These are phyloP conservation scores for Elasticomyces elasticus DNA, from an alignment of 495 filamentous ascomycete genomes.

Conservation along the genomic window DNA sequence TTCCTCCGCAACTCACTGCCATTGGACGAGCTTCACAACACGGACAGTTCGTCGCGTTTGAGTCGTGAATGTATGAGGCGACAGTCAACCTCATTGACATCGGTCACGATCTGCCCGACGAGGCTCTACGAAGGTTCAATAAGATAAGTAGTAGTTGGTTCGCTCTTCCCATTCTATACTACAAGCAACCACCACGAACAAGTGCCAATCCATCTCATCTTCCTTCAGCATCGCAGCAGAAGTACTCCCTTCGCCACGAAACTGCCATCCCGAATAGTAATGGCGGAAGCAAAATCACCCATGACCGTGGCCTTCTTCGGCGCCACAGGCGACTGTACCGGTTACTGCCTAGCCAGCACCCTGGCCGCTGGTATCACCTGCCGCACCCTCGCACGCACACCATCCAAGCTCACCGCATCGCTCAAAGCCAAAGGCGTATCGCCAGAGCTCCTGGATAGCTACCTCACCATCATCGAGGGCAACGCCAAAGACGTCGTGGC, in stretches of 20 bases:
- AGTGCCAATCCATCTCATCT: no score
- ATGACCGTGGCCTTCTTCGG: conserved; percentile 46
- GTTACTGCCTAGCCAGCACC: conserved; percentile 32
- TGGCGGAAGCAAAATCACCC: not conserved
- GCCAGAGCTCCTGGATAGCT: conserved; percentile 11
- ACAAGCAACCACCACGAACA: no score
- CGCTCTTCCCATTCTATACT: no score
- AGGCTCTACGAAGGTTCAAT: no score
- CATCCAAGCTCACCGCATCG: conserved; percentile 47
- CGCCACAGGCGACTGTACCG: conserved; percentile 44
- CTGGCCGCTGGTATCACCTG: conserved; percentile 22
- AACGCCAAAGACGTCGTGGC: conserved; percentile 23
- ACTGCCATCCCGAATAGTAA: no score
- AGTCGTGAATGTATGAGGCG: not conserved
- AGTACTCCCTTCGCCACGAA: not conserved
- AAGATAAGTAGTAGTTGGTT: no score
- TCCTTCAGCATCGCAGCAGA: not conserved
- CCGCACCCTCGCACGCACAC: conserved; percentile 43
- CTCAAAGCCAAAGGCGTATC: conserved; percentile 28
- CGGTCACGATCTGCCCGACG: not conserved
- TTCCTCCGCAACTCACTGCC: not conserved
- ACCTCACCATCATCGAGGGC: conserved; percentile 31
- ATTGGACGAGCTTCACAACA: not conserved
- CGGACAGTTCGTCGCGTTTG: not conserved
- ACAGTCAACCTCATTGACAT: not conserved